Evolutionary conservation across 805 yeast genomes (phyloP).

Genomic region (Candida nemodendra): DNA sequence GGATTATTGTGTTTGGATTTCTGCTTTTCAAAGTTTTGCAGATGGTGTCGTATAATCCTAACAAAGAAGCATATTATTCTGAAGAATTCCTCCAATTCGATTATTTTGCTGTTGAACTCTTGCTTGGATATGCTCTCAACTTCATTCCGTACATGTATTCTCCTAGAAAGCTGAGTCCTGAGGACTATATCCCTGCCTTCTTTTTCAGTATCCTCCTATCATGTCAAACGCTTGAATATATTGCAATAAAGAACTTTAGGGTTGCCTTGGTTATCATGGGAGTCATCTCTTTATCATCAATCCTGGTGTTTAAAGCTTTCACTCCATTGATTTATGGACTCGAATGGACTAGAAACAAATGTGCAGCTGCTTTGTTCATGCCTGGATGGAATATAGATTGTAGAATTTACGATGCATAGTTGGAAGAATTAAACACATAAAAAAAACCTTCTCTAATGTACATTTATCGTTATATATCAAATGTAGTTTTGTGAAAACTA

Average conservation of each 20-base stretch:
- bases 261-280: slow-evolving; percentile 31
- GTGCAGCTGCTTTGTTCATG: slow-evolving; percentile 37
- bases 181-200: slow-evolving; percentile 49
- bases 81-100: slow-evolving; percentile 21
- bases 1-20: slow-evolving; percentile 32
- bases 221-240: slow-evolving; percentile 45
- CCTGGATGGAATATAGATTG: slow-evolving; percentile 47
- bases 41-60: slow-evolving; percentile 23
- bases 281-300: slow-evolving; percentile 19
- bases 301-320: slow-evolving; percentile 30
- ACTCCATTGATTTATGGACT: slow-evolving; percentile 48
- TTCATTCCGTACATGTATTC: slow-evolving; percentile 52
- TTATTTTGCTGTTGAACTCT: slow-evolving; percentile 33
- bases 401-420: slow-evolving; percentile 21
- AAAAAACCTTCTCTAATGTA: no score
- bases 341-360: slow-evolving; percentile 42
- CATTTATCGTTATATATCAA: no score
- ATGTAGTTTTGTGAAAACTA: no score
- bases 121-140: slow-evolving; percentile 59
- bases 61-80: slow-evolving; percentile 4
- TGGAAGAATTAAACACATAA: no score
- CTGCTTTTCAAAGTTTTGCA: slow-evolving; percentile 11
- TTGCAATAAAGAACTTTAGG: slow-evolving; percentile 28
- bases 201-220: slow-evolving; percentile 46
- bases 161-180: slow-evolving; percentile 40